phyloP scores from a whole-genome alignment of 2,329 filamentous ascomycete species.

The Hypoxylon sp. region DNA sequence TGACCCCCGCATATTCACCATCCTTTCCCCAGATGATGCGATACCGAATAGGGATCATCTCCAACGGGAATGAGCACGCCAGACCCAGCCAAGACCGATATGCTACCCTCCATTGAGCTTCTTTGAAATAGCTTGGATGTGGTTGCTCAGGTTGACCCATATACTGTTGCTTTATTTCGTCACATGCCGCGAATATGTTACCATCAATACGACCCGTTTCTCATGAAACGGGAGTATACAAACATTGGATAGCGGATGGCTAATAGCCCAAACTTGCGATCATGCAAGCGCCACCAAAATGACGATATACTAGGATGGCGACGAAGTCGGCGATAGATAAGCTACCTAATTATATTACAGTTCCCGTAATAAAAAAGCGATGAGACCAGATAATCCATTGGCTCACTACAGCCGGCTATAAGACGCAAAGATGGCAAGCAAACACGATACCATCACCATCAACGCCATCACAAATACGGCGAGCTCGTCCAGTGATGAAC shows the following conservation, averaged over 20 bases:
- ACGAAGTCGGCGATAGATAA: constrained; percentile 28
- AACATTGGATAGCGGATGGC: constrained; percentile 5
- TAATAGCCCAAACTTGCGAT: constrained; percentile 17
- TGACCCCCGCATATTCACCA: constrained; percentile 42
- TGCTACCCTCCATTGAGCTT: constrained; percentile 20
- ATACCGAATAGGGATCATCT: constrained; percentile 35
- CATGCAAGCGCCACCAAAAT: constrained; percentile 35
- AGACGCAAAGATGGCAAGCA: constrained; percentile 8
- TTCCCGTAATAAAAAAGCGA: not conserved
- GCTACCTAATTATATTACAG: not conserved
- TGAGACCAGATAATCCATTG: not conserved
- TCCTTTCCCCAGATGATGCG: constrained; percentile 39
- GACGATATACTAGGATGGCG: constrained; percentile 22
- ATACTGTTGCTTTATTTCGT: constrained; percentile 33
- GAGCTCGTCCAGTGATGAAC: constrained; percentile 19
- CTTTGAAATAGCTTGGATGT: constrained; percentile 34
- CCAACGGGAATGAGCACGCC: constrained; percentile 36
- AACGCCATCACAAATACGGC: constrained; percentile 1
- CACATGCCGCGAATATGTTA: constrained; percentile 32
- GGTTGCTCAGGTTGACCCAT: constrained; percentile 20
- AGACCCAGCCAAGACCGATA: constrained; percentile 30
- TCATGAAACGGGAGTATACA: constrained; percentile 7
- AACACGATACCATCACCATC: constrained; percentile 8
- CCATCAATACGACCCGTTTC: constrained; percentile 13
- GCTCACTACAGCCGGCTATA: not conserved